Evolutionary conservation across 1,139 yeast genomes (phyloP).

Genomic region (Blastobotrys aristatus): DNA sequence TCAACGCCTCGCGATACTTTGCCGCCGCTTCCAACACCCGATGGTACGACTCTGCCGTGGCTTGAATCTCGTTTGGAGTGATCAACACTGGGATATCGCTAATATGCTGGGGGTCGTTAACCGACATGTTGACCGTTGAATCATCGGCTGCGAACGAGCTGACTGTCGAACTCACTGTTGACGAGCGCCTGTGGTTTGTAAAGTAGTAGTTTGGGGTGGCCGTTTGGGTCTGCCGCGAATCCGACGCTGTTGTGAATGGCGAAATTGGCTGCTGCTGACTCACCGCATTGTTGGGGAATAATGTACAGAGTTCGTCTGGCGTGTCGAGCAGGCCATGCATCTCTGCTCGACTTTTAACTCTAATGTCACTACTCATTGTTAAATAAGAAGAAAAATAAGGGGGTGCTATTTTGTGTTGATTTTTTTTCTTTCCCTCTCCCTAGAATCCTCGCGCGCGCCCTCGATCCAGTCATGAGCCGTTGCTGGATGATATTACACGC

Average conservation of each 20-base stretch:
- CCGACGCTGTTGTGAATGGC: slow-evolving; percentile 2
- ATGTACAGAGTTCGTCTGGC: background rate
- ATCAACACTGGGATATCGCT: slow-evolving; percentile 44
- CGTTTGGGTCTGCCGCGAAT: background rate
- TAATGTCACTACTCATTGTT: too few relatives aligned
- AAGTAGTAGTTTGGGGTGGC: background rate
- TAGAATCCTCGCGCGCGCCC: too few relatives aligned
- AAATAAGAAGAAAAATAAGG: too few relatives aligned
- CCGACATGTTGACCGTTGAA: slow-evolving; percentile 4
- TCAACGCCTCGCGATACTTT: slow-evolving; percentile 47
- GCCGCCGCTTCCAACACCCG: slow-evolving; percentile 49
- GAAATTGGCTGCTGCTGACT: background rate
- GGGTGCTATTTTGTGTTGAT: too few relatives aligned
- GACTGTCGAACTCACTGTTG: background rate
- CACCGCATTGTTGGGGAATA: background rate
- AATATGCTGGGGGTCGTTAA: background rate
- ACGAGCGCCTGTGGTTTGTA: background rate
- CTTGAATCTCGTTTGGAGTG: slow-evolving; percentile 52
- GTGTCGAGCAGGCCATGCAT: too few relatives aligned
- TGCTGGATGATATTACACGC: too few relatives aligned
- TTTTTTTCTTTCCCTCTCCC: too few relatives aligned
- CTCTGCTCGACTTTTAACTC: too few relatives aligned
- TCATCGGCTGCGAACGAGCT: background rate
- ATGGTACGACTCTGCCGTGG: slow-evolving; percentile 44
- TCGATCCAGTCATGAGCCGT: too few relatives aligned